phyloP scores from a whole-genome alignment of 139 green algal species.

The Pycnococcus provasolii region DNA sequence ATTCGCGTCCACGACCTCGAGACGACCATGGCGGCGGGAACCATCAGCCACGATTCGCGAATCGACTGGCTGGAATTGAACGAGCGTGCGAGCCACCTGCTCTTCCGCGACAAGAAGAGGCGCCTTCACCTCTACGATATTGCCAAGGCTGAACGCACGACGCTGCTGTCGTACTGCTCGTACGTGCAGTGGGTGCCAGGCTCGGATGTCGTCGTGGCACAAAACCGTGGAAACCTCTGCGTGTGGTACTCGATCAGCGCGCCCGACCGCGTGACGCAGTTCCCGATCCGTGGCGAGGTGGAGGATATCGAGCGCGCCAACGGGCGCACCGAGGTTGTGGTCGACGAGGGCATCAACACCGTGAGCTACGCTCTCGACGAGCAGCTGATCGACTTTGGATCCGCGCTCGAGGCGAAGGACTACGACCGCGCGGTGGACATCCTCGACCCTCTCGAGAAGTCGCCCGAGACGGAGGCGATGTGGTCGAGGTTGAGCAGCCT shows the following conservation, averaged over 20 bases:
- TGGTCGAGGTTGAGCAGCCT: constrained; percentile 54
- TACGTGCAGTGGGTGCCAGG: constrained; percentile 71
- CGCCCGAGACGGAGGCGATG: constrained; percentile 61
- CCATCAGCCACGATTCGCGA: constrained; percentile 50
- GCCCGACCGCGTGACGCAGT: constrained; percentile 47
- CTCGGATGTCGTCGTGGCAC: constrained; percentile 65
- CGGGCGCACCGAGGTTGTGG: constrained; percentile 60
- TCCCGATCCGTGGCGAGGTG: constrained; percentile 54
- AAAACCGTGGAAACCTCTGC: constrained; percentile 57
- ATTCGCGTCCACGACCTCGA: constrained; percentile 58
- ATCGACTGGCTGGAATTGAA: constrained; percentile 78
- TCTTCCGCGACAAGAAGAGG: constrained; percentile 73
- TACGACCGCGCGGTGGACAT: constrained; percentile 40
- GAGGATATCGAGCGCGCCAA: constrained; percentile 33
- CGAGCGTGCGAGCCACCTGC: constrained; percentile 55
- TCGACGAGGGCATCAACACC: constrained; percentile 55
- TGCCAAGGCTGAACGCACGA: constrained; percentile 46
- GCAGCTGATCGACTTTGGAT: constrained; percentile 43
- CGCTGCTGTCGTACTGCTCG: constrained; percentile 57
- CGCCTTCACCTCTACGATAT: constrained; percentile 62
- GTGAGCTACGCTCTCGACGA: constrained; percentile 64
- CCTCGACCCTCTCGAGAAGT: constrained; percentile 59
- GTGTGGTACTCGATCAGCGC: constrained; percentile 71
- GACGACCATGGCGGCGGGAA: constrained; percentile 32
- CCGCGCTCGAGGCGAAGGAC: constrained; percentile 46